Conservation (phyloP, 2,329 filamentous ascomycete species). For the Zasmidium citrigriseum region DNA sequence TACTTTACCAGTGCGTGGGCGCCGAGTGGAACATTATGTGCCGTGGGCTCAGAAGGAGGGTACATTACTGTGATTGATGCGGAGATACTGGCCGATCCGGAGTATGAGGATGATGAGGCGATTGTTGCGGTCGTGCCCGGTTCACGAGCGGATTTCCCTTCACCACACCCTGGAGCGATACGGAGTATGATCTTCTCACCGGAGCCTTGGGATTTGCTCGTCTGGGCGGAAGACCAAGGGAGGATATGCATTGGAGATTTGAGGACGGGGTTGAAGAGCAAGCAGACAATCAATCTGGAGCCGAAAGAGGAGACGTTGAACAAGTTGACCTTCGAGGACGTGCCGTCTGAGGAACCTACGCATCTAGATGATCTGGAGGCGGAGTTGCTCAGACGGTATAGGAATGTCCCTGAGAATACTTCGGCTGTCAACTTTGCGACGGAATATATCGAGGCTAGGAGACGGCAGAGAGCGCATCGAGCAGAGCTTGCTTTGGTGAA, state of each 20-base stretch:
- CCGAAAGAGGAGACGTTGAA: slow-evolving; percentile 58
- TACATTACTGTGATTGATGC: slow-evolving; percentile 75
- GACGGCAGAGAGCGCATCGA: slow-evolving; percentile 33
- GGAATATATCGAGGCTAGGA: slow-evolving; percentile 46
- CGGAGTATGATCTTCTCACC: slow-evolving; percentile 91
- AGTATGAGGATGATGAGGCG: slow-evolving; percentile 56
- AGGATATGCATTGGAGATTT: slow-evolving; percentile 74
- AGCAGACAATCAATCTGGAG: slow-evolving; percentile 69
- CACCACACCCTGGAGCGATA: slow-evolving; percentile 66
- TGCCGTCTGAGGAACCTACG: slow-evolving; percentile 10
- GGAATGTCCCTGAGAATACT: slow-evolving; percentile 40
- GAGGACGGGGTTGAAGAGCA: slow-evolving; percentile 64
- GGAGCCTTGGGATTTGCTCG: slow-evolving; percentile 82
- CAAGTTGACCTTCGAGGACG: slow-evolving; percentile 43
- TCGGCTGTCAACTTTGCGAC: slow-evolving; percentile 43
- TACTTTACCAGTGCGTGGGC: slow-evolving; percentile 82
- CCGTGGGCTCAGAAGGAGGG: slow-evolving; percentile 78
- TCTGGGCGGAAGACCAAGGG: slow-evolving; percentile 90
- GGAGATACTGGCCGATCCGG: slow-evolving; percentile 38
- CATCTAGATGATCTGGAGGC: slow-evolving; percentile 49
- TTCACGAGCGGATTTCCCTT: slow-evolving; percentile 65
- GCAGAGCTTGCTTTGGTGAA: slow-evolving; percentile 36
- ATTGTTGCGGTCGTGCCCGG: slow-evolving; percentile 77
- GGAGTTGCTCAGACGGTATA: slow-evolving; percentile 47
- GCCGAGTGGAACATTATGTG: slow-evolving; percentile 68